Evolutionary conservation across 169 alveolate species (phyloP).

Genomic region (Perkinsus olseni): DNA sequence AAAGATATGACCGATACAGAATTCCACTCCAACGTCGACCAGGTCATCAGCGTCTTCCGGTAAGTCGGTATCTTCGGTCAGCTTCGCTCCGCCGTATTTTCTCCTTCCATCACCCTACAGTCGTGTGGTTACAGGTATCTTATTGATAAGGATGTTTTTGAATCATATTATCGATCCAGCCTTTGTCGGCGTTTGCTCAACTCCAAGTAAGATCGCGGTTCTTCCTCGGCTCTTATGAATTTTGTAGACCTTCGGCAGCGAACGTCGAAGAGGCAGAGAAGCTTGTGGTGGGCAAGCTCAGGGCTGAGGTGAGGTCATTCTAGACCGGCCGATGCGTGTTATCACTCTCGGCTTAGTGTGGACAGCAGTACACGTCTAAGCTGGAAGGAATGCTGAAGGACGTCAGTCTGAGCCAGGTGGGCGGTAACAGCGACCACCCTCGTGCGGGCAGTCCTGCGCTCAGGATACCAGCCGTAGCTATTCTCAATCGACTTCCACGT

Average conservation of each 20-base stretch:
- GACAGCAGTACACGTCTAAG: slow-evolving; percentile 30
- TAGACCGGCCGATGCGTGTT: background rate
- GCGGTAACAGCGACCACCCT: background rate
- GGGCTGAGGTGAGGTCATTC: slow-evolving; percentile 15
- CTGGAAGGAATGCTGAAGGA: slow-evolving; percentile 20
- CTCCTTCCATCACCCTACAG: background rate
- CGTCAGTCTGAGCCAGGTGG: background rate
- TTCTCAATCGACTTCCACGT: background rate
- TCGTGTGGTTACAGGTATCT: no score
- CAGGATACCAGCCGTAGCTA: background rate
- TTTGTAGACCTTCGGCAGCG: background rate
- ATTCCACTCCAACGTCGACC: background rate
- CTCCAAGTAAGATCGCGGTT: slow-evolving; percentile 1
- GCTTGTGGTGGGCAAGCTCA: slow-evolving; percentile 6
- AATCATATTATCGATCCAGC: slow-evolving; percentile 24
- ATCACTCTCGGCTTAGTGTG: background rate
- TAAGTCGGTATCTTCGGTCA: background rate
- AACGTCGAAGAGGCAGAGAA: slow-evolving; percentile 13
- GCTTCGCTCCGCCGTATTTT: background rate
- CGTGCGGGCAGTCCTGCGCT: background rate
- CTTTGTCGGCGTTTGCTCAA: background rate
- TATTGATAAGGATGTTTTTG: slow-evolving; percentile 41
- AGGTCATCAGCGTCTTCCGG: slow-evolving; percentile 40
- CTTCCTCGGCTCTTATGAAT: background rate
- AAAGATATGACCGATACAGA: background rate